phyloP scores from a whole-genome alignment of 2,329 filamentous ascomycete species.

The Aspergillus sojae region DNA sequence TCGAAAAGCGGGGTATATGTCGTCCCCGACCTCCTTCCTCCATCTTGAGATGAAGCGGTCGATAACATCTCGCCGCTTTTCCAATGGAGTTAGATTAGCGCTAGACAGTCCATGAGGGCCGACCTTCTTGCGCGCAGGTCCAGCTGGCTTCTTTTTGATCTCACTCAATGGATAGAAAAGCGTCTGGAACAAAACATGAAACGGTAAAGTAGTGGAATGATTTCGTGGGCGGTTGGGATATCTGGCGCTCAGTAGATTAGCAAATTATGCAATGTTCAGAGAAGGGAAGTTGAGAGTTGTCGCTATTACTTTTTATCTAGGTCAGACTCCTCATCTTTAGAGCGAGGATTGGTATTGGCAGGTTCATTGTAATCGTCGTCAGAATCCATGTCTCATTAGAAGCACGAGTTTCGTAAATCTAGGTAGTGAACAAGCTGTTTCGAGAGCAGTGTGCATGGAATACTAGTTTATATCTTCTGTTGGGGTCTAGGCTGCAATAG shows the following conservation, averaged over 20 bases:
- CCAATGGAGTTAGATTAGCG: constrained; percentile 67
- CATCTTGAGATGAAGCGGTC: constrained; percentile 83
- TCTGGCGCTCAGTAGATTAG: constrained; percentile 43
- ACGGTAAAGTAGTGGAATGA: constrained; percentile 74
- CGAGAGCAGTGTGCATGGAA: background rate
- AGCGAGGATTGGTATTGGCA: constrained; percentile 12
- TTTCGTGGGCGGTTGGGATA: constrained; percentile 85
- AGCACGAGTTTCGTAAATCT: background rate
- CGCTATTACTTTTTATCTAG: constrained; percentile 35
- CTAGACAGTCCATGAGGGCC: constrained; percentile 57
- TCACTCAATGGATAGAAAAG: constrained; percentile 82
- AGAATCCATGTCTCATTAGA: constrained; percentile 31
- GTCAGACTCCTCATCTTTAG: constrained; percentile 26
- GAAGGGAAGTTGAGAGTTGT: background rate
- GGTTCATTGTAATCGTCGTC: constrained; percentile 25
- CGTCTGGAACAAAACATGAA: constrained; percentile 73
- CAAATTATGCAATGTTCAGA: constrained; percentile 11
- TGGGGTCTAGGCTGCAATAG: constrained; percentile 27
- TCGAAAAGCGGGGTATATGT: constrained; percentile 90
- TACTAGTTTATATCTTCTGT: background rate
- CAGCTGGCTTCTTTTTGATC: constrained; percentile 72
- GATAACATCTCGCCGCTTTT: constrained; percentile 78
- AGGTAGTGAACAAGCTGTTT: background rate
- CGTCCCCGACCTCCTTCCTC: constrained; percentile 84
- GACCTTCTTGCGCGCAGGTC: constrained; percentile 59